Evolutionary conservation across 2,329 filamentous ascomycete genomes (phyloP), one percentile per base, ranked within the genome.

Genomic region (Neonectria hederae): DNA sequence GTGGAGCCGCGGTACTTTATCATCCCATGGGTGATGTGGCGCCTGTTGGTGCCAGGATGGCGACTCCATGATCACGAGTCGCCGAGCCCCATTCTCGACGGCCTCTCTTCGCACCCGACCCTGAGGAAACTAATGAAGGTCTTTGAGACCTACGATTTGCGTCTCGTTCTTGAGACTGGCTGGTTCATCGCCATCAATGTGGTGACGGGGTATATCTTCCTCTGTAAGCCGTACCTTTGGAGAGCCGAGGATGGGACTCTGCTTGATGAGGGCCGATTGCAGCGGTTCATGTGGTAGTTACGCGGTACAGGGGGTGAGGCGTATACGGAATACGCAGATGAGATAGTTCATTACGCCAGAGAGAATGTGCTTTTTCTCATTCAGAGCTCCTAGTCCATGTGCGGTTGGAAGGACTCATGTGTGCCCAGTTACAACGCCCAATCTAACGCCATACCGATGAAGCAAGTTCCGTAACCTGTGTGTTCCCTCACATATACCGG

Each of bases 1-100:
- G 95, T 99, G 10, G 96, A 99, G 77, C 96, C 96, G 14, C 88
- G 96, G 14, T 99, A 99, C 79, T 97, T 97, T 78, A 97, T 99
- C 75, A 84, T 97, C 13, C 94, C 95, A 0, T 99, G 94, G 93
- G 87, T 97, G 9, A 89, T 97, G 73, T 98, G 94, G 93, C 87
- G 96, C 1, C 80, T 98, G 8, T 86, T 97, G 73, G 81, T 97
- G 0, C 93, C 93, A 0, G 78, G 83, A 55, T 82, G 81, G 81
- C 69, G 69, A 30, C 42, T 74, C 5, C 67, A 72, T 38, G 68
- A 72, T 24, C 71, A 74, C 35, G 58, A 62, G 26, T 22, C 6
- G 5, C 5, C n/a, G 1, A 9, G 24, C 35, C 53, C 38, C 19
- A 1, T 68, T 13, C 4, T 68, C 19, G 32, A 42, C 10, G 32